Conservation (phyloP, 2,329 filamentous ascomycete species). For the Epichloe gansuensis region DNA sequence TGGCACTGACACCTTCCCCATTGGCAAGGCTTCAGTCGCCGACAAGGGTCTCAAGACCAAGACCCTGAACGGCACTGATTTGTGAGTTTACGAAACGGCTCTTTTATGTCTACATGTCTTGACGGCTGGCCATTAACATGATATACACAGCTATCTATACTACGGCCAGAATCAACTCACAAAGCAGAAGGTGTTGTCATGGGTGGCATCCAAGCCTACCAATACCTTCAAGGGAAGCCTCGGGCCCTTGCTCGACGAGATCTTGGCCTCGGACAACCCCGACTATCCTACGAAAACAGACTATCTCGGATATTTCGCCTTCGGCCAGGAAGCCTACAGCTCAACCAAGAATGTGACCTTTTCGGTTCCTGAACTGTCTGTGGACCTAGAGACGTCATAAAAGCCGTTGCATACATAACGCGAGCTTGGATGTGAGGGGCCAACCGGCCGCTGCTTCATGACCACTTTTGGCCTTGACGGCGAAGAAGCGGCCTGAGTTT, state of each 20-base stretch:
- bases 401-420: neutral
- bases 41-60: slow-evolving; percentile 19
- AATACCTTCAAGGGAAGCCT: slow-evolving; percentile 35
- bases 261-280: slow-evolving; percentile 20
- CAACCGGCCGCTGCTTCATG: neutral
- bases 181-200: slow-evolving; percentile 36
- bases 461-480: neutral
- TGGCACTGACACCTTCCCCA: slow-evolving; percentile 32
- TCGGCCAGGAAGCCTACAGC: slow-evolving; percentile 38
- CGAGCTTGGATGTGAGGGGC: neutral
- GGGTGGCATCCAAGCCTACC: slow-evolving; percentile 25
- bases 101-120: neutral
- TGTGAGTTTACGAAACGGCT: slow-evolving; percentile 20
- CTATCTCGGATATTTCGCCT: slow-evolving; percentile 38
- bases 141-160: slow-evolving; percentile 26
- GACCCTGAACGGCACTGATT: slow-evolving; percentile 27
- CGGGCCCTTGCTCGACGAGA: slow-evolving; percentile 28
- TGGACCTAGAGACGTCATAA: slow-evolving; percentile 5
- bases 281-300: slow-evolving; percentile 26
- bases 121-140: neutral
- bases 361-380: slow-evolving; percentile 4
- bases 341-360: slow-evolving; percentile 34
- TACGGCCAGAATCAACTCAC: slow-evolving; percentile 23
- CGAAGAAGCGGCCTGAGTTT: neutral
- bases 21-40: slow-evolving; percentile 22